Base-by-base conservation (phyloP, 2,329 filamentous ascomycete genomes). In the Thermothelomyces thermophilus region DNA sequence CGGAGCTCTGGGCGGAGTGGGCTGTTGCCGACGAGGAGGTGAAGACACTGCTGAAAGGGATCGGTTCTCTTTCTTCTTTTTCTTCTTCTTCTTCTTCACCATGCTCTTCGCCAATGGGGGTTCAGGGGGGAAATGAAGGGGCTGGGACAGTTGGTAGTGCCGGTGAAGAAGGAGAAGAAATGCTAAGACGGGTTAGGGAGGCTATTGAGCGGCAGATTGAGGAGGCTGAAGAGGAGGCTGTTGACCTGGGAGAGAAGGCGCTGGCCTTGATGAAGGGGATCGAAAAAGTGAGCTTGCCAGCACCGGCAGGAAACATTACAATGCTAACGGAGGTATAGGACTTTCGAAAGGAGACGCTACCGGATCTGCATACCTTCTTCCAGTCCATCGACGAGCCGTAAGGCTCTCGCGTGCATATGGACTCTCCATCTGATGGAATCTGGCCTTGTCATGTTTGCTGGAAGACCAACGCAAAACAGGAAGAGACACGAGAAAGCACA, bases 321-420 rank as follows among this genome's bases (percentile, higher is more conserved):
- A n/a, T 20, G 48, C 48, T 51, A 40, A 51, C 39, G 4, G 6
- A 9, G 11, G 5, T 19, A 11, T 34, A 59, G 55, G 56, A 59
- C 6, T 57, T 52, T 33, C 39, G 52, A 17, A 58, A 55, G 49
- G 33, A 41, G 14, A 57, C 54, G 16, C 22, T 54, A 31, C 54
- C 55, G 6, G 52, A 58, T 41, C 33, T 58, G 30, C 57, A 54
- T 14, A 41, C 44, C 4, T 58, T 52, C 34, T 58, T 51, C 33
- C 43, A 55, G 24, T 58, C 53, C 33, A 56, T 59, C 14, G 51
- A 59, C 16, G 55, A 56, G 37, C 51, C 46, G 5, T 58, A 41
- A 55, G 19, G n/a, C 2, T 41, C 11, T 24, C 10, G 4, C 3
- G 41, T n/a, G 16, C 4, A 17, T 19, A 5, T 31, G 40, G n/a